phyloP scores from a whole-genome alignment of 2,329 filamentous ascomycete species.

The Sclerotinia borealis region DNA sequence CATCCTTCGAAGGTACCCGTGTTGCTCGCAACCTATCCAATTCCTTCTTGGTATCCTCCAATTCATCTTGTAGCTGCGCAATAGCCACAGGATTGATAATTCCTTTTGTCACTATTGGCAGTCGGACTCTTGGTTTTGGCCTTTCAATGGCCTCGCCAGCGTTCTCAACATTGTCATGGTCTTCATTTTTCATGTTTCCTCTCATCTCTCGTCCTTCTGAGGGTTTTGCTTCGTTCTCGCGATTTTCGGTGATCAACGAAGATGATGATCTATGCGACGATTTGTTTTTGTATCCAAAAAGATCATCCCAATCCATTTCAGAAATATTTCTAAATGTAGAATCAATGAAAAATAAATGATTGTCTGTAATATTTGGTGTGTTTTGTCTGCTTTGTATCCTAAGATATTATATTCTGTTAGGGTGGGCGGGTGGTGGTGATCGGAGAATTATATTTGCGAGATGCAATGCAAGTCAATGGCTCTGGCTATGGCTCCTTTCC shows the following conservation, averaged over 20 bases:
- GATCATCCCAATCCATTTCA: too few relatives aligned
- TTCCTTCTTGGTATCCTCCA: slow-evolving; percentile 1
- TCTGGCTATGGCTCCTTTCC: background rate
- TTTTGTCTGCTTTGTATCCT: background rate
- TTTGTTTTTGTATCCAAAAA: background rate
- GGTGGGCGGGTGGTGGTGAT: background rate
- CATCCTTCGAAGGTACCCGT: background rate
- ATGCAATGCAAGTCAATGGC: background rate
- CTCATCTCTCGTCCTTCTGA: background rate
- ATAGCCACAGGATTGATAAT: background rate
- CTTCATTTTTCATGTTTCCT: background rate
- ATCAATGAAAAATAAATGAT: too few relatives aligned
- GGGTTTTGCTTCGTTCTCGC: background rate
- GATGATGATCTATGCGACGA: background rate
- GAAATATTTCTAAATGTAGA: background rate
- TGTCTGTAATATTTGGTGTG: background rate
- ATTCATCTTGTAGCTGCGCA: background rate
- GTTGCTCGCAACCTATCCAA: background rate
- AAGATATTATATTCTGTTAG: background rate
- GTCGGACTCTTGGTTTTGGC: background rate
- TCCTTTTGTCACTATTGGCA: background rate
- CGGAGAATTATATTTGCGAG: background rate
- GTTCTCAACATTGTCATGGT: too few relatives aligned
- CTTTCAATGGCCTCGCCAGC: background rate
- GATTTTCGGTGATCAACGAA: background rate